Evolutionary conservation across 1,284 basidiomycete genomes (phyloP).

Genomic region (Malassezia equina): DNA sequence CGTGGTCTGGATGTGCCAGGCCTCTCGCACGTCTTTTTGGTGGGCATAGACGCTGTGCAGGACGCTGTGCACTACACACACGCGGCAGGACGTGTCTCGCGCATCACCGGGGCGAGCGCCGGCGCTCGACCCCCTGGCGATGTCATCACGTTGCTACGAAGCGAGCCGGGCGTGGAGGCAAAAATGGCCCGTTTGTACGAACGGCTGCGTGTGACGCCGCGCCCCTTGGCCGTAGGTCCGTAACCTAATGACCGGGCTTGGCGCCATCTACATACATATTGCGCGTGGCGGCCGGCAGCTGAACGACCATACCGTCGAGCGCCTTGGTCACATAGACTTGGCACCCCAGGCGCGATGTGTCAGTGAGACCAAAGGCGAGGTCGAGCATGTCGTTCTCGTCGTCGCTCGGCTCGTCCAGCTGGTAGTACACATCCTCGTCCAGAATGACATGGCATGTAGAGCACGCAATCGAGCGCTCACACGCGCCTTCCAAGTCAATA

Average conservation of each 20-base stretch:
- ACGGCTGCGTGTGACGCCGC: conserved; percentile 27
- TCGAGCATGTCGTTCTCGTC: conserved; percentile 91
- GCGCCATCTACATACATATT: conserved; percentile 89
- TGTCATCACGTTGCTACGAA: conserved; percentile 36
- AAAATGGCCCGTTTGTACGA: conserved; percentile 34
- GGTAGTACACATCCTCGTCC: conserved; percentile 69
- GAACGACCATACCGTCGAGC: conserved; percentile 75
- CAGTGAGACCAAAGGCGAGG: conserved; percentile 90
- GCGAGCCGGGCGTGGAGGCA: conserved; percentile 18
- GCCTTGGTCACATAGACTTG: conserved; percentile 76
- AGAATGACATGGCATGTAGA: conserved; percentile 96
- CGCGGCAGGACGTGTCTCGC: conserved; percentile 38
- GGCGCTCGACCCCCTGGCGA: conserved; percentile 19
- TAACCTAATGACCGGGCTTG: conserved; percentile 9
- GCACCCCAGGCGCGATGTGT: conserved; percentile 64
- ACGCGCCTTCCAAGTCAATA: conserved; percentile 79
- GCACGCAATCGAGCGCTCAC: conserved; percentile 91
- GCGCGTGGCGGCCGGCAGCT: conserved; percentile 77
- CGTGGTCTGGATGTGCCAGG: conserved; percentile 41
- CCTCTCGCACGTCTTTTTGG: conserved; percentile 40
- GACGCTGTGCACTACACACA: conserved; percentile 42
- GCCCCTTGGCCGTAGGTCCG: conserved; percentile 19
- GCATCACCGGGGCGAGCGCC: conserved; percentile 22
- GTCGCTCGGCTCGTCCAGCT: conserved; percentile 80
- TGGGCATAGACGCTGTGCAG: conserved; percentile 33